These are phyloP conservation scores for Oryza longistaminata DNA, from an alignment of 176 grass and related monocot species.

Conservation along the genomic window DNA sequence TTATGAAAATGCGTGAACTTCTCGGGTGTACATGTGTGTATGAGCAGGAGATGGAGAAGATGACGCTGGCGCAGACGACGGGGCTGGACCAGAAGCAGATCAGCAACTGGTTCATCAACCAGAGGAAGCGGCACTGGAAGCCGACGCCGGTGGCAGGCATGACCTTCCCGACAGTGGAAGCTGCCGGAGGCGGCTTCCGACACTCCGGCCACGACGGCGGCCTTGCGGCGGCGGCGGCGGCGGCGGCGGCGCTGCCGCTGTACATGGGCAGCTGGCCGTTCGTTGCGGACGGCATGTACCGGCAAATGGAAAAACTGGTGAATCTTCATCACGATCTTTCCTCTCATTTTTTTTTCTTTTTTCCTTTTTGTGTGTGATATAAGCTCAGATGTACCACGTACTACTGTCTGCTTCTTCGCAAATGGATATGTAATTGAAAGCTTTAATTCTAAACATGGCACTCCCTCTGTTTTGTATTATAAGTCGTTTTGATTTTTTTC, in stretches of 20 bases:
- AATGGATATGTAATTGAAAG: neutral
- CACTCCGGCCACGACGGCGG: neutral
- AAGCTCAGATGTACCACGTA: neutral
- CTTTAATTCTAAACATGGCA: neutral
- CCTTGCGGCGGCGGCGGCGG: neutral
- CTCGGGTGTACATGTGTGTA: too few relatives aligned
- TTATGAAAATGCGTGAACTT: too few relatives aligned
- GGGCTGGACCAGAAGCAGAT: slow-evolving; percentile 97
- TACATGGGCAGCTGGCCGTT: slow-evolving; percentile 44
- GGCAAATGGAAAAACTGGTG: neutral
- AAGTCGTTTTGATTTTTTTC: too few relatives aligned
- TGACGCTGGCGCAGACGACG: slow-evolving; percentile 67
- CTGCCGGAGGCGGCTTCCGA: slow-evolving; percentile 42
- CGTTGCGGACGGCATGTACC: slow-evolving; percentile 53
- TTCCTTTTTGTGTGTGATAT: neutral
- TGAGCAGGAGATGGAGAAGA: slow-evolving; percentile 77
- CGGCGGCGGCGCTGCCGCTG: slow-evolving; percentile 37
- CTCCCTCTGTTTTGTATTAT: too few relatives aligned
- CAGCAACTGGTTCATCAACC: slow-evolving; percentile 99
- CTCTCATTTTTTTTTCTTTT: neutral
- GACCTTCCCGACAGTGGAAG: slow-evolving; percentile 55
- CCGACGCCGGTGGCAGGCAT: slow-evolving; percentile 62
- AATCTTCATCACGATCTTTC: neutral
- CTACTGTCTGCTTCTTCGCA: neutral
- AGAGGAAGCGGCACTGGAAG: slow-evolving; percentile 96